Conservation (phyloP, 805 yeast species). For the Candida tammaniensis region DNA sequence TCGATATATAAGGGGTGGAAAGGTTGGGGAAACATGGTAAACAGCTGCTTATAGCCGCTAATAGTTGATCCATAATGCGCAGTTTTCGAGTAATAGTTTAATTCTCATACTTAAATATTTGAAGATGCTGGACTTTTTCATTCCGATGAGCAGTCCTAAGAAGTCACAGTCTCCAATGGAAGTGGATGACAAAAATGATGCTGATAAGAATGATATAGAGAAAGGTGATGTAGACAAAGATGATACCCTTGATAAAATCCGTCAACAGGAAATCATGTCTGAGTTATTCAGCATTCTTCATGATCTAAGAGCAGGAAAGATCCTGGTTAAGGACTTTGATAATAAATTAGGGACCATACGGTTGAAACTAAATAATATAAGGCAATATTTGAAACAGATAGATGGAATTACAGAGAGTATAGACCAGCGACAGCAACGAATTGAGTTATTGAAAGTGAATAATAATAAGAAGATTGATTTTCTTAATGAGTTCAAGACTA, state of each 20-base stretch:
- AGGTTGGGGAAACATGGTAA: slow-evolving; percentile 45
- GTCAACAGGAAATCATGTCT: slow-evolving; percentile 33
- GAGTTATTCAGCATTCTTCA: slow-evolving; percentile 35
- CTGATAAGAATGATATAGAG: neutral
- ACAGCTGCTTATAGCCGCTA: slow-evolving; percentile 27
- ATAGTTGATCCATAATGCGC: slow-evolving; percentile 5
- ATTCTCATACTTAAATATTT: neutral
- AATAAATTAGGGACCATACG: slow-evolving; percentile 39
- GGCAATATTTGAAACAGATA: slow-evolving; percentile 30
- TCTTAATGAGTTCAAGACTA: slow-evolving; percentile 12
- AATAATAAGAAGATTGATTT: slow-evolving; percentile 25
- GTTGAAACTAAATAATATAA: slow-evolving; percentile 29
- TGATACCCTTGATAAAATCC: slow-evolving; percentile 23
- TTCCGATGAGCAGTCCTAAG: slow-evolving; percentile 2
- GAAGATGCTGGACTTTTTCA: slow-evolving; percentile 9
- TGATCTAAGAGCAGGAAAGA: slow-evolving; percentile 31
- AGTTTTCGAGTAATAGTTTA: neutral
- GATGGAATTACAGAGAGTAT: slow-evolving; percentile 38
- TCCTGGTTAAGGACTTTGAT: slow-evolving; percentile 41
- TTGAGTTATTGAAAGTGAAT: slow-evolving; percentile 21
- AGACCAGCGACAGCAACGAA: slow-evolving; percentile 21
- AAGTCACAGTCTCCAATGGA: slow-evolving; percentile 11
- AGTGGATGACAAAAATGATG: slow-evolving; percentile 5
- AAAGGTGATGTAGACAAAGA: neutral
- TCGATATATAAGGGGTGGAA: slow-evolving; percentile 53